Base-by-base conservation (phyloP, 2,329 filamentous ascomycete genomes). In the Apiospora marii region DNA sequence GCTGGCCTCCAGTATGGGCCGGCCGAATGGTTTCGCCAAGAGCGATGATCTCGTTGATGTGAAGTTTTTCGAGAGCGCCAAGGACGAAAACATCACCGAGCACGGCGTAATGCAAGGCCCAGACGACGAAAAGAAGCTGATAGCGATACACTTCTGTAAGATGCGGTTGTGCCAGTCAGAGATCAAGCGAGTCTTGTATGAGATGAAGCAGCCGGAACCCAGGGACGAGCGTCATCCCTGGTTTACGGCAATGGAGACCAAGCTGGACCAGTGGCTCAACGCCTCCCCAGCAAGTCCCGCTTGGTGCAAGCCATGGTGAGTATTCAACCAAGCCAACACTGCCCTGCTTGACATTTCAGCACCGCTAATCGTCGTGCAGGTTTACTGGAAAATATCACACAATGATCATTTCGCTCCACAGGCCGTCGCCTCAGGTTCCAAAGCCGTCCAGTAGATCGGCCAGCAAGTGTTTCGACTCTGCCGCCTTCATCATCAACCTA, bases 111-210 rank as follows among this genome's bases (percentile, higher is more conserved):
- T 91, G 30, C 88, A 91, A 0, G 93, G 92, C 0, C 92, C 92
- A 6, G 87, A 90, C 1, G 94, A 93, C 49, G 88, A 95, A 76
- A 94, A 93, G 79, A 99, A 99, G 81, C 90, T 94, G 77, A 92
- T 97, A 37, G 92, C 94, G 2, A 95, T 98, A 74, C 96, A 99
- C 81, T 96, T 97, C 78, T 95, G 95, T 85, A 96, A 94, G 80
- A 97, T 98, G 94, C 89, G 94, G 71, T 83, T 97, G 72, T 85
- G 95, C 16, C 95, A 98, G 80, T 90, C 95, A 19, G 96, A 98
- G 82, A 96, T 98, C 61, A 89, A 95, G 72, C 90, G 95, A 72
- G 92, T 91, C 8, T 85, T 98, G 0, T 98, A 99, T 80, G 92
- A 97, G 77, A 92, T 92, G 81, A 96, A 96, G 82, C 89, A 92